Evolutionary conservation across 345 rosid species (phyloP).

Genomic region (Geranium rotundifolium): DNA sequence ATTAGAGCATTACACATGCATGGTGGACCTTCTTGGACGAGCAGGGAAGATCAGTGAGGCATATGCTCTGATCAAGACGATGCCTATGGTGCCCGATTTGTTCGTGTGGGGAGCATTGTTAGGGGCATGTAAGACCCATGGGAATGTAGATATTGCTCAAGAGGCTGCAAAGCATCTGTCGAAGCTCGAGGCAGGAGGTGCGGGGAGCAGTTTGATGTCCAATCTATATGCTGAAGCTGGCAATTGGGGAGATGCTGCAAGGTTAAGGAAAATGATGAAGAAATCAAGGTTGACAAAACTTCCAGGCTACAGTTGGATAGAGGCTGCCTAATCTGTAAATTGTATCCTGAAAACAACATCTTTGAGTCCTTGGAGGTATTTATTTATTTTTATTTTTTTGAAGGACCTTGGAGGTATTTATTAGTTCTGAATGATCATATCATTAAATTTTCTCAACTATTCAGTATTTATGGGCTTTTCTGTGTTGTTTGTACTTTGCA

Average conservation of each 20-base stretch:
- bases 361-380: not conserved
- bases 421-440: no score
- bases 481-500: no score
- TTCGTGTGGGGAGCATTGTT: constrained; percentile 88
- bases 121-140: constrained; percentile 75
- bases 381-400: no score
- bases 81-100: constrained; percentile 62
- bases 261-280: constrained; percentile 41
- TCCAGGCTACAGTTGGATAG: constrained; percentile 66
- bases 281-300: constrained; percentile 30
- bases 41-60: constrained; percentile 65
- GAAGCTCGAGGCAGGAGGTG: constrained; percentile 62
- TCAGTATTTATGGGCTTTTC: not conserved
- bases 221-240: constrained; percentile 55
- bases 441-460: no score
- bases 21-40: constrained; percentile 76
- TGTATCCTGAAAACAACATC: not conserved
- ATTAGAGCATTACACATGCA: constrained; percentile 70
- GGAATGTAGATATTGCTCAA: constrained; percentile 55
- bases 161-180: constrained; percentile 50
- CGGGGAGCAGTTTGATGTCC: constrained; percentile 44
- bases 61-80: constrained; percentile 35
- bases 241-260: constrained; percentile 41
- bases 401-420: no score
- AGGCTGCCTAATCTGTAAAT: constrained; percentile 10